Evolutionary conservation across 768 basidiomycete genomes (phyloP), one percentile per base, ranked within the genome.

Genomic region (Tulasnella sp.): DNA sequence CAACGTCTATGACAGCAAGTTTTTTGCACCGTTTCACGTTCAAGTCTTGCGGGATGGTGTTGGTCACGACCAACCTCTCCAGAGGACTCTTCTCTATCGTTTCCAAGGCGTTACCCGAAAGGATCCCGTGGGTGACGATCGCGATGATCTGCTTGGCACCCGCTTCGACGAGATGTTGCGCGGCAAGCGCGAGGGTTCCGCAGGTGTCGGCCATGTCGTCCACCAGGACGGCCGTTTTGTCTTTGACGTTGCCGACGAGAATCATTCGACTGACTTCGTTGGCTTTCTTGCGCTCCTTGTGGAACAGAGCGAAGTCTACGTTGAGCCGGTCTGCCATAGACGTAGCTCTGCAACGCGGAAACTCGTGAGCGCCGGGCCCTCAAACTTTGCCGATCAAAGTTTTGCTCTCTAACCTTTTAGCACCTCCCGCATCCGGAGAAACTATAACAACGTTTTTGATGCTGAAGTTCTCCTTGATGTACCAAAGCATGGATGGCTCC

Each of bases 201-300:
- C 96, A 97, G 64, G 96, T 97, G 86, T 97, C 96, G 42, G 96
- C 96, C 96, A 99, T 98, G 88, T 99, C 98, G 88, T 99, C 98
- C 72, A 99, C 94, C 41, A 99, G 89, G 80, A 99, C 96, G 78
- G 97, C 98, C 64, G 92, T 90, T 88, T 98, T 96, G 85, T 93
- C 96, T 85, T 91, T 92, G 82, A 97, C 96, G 84, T 96, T 92
- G 0, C 98, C 98, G 72, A 99, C 97, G 76, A 99, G 91, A 79
- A 96, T 91, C 96, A 97, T 96, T 79, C 96, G 92, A 81, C 95
- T 96, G 9, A 97, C 95, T 82, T 96, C 93, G 86, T 97, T 97
- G 42, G 95, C 95, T 87, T 95, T 96, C 88, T 97, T 96, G 81
- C 97, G 94, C 89, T 99, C 98, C 85, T 99, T 97, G 91, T 99